Conservation (phyloP, 352 stramenopile species). For the Globisporangium canariense region DNA sequence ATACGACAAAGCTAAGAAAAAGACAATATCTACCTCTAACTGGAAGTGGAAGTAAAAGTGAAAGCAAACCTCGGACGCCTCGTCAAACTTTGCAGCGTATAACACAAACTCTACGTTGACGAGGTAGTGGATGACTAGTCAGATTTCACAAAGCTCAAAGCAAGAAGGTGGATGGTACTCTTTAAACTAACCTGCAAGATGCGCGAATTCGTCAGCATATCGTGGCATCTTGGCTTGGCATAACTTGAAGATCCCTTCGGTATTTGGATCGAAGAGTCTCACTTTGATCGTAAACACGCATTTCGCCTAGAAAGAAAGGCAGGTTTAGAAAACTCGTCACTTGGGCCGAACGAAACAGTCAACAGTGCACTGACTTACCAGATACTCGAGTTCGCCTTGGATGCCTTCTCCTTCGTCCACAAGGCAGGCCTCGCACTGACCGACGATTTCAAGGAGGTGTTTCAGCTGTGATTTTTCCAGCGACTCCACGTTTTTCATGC, state of each 20-base stretch:
- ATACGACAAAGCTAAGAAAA: background rate
- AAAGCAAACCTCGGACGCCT: slow-evolving; percentile 34
- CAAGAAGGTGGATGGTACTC: background rate
- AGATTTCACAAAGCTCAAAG: background rate
- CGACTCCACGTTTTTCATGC: slow-evolving; percentile 53
- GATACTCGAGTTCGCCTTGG: slow-evolving; percentile 13
- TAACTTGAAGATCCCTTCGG: slow-evolving; percentile 42
- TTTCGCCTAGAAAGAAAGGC: slow-evolving; percentile 30
- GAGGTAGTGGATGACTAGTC: background rate
- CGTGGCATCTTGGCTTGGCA: slow-evolving; percentile 40
- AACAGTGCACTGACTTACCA: slow-evolving; percentile 9
- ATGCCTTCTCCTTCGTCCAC: slow-evolving; percentile 8
- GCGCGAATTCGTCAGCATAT: slow-evolving; percentile 33
- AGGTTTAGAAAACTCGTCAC: background rate
- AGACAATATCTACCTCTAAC: background rate
- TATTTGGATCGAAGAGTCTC: slow-evolving; percentile 53
- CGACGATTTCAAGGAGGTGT: slow-evolving; percentile 41
- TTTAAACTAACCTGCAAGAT: slow-evolving; percentile 50
- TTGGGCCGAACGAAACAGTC: background rate
- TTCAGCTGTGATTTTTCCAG: slow-evolving; percentile 33
- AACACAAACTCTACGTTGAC: slow-evolving; percentile 54
- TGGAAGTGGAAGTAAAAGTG: slow-evolving; percentile 3
- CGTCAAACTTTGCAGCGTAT: slow-evolving; percentile 48
- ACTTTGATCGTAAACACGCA: slow-evolving; percentile 54
- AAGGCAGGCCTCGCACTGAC: slow-evolving; percentile 27